Evolutionary conservation across 1,284 basidiomycete species (phyloP), one percentile per base, ranked within the genome.

Genomic region (Clitocybe nebularis): DNA sequence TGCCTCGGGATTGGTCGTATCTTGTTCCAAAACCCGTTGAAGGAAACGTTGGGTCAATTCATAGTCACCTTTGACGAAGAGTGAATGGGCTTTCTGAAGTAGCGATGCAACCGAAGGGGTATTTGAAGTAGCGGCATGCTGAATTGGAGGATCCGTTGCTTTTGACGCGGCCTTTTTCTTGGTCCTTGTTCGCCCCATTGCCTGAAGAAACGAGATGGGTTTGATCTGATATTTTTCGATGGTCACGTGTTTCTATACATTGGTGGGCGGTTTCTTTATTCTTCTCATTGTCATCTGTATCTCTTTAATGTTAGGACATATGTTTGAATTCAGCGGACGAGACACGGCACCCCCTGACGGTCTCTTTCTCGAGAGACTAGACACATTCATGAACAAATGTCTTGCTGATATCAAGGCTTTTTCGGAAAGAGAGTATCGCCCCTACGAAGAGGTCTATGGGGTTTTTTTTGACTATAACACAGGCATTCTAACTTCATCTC

Each of bases 61-160:
- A 60, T 91, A 93, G 60, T 94, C 82, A 57, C 85, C 89, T 64
- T 91, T 85, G 10, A 83, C 77, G 50, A 94, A 75, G 38, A 93
- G 68, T 14, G 77, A 70, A 54, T 91, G 88, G 0, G 89, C 81
- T 58, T 89, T 89, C 56, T 79, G 74, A 11, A 90, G 67, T 5
- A 92, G 67, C 7, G 82, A 66, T 8, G 71, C 43, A 40, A 79
- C 62, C 23, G 69, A 61, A 13, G 71, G 69, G 1, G 55, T 54
- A n/a, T 62, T 57, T 20, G 58, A n/a, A n/a, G 53, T 22, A 11
- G 57, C 38, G 22, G 50, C 23, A 44, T 54, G 43, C 32, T 53
- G 58, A 22, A 43, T 41, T 11, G 52, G 52, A 5, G 58, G 51
- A 37, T 66, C 63, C 16, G 59, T 58, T 23, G 61, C 56, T 38